Conservation (phyloP, 2,329 filamentous ascomycete species). For the Cladosporium sp. region DNA sequence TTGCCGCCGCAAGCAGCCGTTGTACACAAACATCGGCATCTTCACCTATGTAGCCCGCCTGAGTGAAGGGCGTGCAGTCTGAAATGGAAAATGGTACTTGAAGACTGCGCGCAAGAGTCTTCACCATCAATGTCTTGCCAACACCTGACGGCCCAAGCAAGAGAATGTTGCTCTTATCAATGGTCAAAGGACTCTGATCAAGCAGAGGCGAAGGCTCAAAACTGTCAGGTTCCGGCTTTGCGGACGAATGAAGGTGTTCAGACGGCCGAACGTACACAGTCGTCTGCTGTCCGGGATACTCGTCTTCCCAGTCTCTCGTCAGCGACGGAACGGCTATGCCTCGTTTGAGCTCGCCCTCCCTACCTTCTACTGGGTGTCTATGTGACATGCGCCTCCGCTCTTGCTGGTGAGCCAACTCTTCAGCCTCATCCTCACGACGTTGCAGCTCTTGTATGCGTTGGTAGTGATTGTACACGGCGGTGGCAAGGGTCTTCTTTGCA, state of each 20-base stretch:
- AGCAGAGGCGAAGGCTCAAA: slow-evolving; percentile 39
- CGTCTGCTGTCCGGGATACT: slow-evolving; percentile 58
- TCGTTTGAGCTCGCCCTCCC: slow-evolving; percentile 28
- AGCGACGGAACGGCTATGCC: slow-evolving; percentile 32
- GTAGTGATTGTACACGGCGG: slow-evolving; percentile 95
- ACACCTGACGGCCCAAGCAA: slow-evolving; percentile 89
- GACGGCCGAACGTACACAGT: slow-evolving; percentile 36
- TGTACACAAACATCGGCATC: slow-evolving; percentile 97
- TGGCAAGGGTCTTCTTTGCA: slow-evolving; percentile 88
- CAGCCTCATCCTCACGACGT: slow-evolving; percentile 72
- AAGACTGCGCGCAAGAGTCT: slow-evolving; percentile 85
- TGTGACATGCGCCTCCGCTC: slow-evolving; percentile 61
- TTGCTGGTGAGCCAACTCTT: slow-evolving; percentile 67
- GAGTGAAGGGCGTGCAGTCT: slow-evolving; percentile 92
- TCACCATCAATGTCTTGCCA: slow-evolving; percentile 93
- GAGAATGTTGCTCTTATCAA: slow-evolving; percentile 94
- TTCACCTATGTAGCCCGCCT: slow-evolving; percentile 95
- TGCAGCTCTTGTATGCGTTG: slow-evolving; percentile 75
- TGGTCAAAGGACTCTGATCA: slow-evolving; percentile 60
- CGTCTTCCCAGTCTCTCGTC: slow-evolving; percentile 45
- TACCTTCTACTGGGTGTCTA: slow-evolving; percentile 74
- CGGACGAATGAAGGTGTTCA: slow-evolving; percentile 15
- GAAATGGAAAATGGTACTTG: slow-evolving; percentile 94
- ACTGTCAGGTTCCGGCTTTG: slow-evolving; percentile 17
- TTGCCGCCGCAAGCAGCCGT: slow-evolving; percentile 79